A percentile compares a stretch with the other conserved stretches of the same genome.
Evolutionary conservation across 176 grass and related monocot species (phyloP).

Genomic region (Ampelocalamus luodianensis): DNA sequence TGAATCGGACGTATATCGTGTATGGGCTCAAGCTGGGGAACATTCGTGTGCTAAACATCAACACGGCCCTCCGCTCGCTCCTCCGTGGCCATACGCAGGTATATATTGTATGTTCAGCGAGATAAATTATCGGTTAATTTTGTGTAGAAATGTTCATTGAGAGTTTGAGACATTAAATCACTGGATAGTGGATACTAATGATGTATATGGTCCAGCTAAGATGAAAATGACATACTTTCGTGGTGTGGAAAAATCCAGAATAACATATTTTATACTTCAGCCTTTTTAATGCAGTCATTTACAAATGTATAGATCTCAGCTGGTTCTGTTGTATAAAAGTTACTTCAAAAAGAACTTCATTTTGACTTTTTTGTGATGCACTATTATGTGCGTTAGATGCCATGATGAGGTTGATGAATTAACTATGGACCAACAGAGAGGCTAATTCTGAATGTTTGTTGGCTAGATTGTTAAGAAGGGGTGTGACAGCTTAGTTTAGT

Average conservation of each 20-base stretch:
- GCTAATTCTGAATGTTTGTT: not conserved
- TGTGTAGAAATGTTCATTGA: conserved; percentile 11
- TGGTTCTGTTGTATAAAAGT: not conserved
- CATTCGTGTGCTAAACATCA: conserved; percentile 94
- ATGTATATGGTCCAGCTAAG: conserved; percentile 14
- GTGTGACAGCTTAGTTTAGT: not conserved
- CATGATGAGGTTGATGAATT: conserved; percentile 1
- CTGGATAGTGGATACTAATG: not conserved
- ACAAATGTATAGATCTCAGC: not conserved
- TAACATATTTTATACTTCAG: conserved; percentile 11
- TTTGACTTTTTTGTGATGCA: not conserved
- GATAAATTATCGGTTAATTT: not conserved
- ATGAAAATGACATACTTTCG: not conserved
- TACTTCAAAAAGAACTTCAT: not conserved
- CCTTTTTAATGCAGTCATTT: not conserved
- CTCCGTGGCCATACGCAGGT: conserved; percentile 96
- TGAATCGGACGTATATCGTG: conserved; percentile 90
- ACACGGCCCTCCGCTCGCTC: conserved; percentile 92
- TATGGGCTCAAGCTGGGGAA: conserved; percentile 92
- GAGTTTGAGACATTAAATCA: not conserved
- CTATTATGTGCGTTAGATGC: conserved; percentile 26
- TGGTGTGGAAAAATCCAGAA: not conserved
- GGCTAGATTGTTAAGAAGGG: not conserved
- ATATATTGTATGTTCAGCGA: conserved; percentile 2
- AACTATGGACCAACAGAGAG: conserved; percentile 17